phyloP scores from a whole-genome alignment of 441 rosid species.

The Dalechampia spathulata region DNA sequence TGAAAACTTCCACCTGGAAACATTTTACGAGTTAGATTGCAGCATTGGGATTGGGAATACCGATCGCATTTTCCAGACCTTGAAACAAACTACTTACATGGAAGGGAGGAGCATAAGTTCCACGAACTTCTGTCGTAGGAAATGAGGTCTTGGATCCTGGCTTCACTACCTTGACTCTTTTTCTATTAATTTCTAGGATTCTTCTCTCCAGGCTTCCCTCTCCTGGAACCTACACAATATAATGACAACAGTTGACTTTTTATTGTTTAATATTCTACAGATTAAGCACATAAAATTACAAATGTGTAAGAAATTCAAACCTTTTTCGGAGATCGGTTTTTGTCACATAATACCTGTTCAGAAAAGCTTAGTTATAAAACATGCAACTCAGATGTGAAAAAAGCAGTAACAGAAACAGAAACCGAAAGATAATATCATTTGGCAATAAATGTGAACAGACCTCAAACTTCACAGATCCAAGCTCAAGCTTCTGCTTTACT shows the following conservation, averaged over 20 bases:
- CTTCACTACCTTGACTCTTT: conserved; percentile 88
- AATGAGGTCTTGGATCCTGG: conserved; percentile 92
- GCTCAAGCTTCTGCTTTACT: conserved; percentile 88
- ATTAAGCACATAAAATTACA: not conserved
- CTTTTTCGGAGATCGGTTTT: conserved; percentile 77
- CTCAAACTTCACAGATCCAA: conserved; percentile 95
- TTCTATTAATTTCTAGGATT: conserved; percentile 73
- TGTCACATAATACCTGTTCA: conserved; percentile 74
- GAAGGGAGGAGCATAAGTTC: conserved; percentile 91
- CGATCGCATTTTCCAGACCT: not conserved
- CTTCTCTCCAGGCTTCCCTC: conserved; percentile 89
- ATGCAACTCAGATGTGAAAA: conserved; percentile 5
- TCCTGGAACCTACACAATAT: conserved; percentile 53
- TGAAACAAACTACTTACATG: conserved; percentile 51
- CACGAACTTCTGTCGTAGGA: conserved; percentile 84
- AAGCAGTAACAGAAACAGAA: not conserved
- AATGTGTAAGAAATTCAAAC: conserved; percentile 24
- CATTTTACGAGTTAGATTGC: not conserved
- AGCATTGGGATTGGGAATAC: not conserved
- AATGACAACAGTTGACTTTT: not conserved
- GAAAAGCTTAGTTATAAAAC: conserved; percentile 9
- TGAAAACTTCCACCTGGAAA: conserved; percentile 73
- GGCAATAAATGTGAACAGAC: conserved; percentile 27
- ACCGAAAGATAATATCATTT: not conserved
- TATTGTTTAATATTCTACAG: conserved; percentile 5